These are phyloP conservation scores for Phytopythium aichiense DNA, from an alignment of 352 stramenopile genomes.

Conservation along the genomic window DNA sequence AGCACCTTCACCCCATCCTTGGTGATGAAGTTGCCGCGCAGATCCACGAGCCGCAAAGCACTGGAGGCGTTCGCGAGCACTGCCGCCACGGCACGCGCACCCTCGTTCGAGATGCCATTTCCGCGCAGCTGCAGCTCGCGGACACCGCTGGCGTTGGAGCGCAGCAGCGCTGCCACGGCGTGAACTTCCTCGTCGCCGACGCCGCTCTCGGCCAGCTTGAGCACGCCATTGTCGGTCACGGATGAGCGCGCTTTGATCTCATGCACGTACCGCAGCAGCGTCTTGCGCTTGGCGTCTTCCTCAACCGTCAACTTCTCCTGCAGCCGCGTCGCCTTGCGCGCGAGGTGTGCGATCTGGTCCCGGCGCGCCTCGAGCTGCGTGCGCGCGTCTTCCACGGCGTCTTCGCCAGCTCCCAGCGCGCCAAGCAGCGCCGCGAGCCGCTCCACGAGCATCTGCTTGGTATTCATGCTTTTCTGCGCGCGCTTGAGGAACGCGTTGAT, in stretches of 20 bases:
- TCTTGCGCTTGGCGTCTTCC: conserved; percentile 95
- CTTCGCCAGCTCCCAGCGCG: conserved; percentile 68
- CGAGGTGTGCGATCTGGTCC: conserved; percentile 83
- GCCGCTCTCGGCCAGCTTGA: conserved; percentile 87
- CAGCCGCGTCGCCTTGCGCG: conserved; percentile 63
- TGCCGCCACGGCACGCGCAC: conserved; percentile 90
- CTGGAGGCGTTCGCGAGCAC: conserved; percentile 81
- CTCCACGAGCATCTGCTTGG: conserved; percentile 91
- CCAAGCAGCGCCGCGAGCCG: conserved; percentile 81
- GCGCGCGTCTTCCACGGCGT: conserved; percentile 47
- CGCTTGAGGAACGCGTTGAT: conserved; percentile 94
- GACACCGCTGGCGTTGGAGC: conserved; percentile 84
- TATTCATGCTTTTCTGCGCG: conserved; percentile 90
- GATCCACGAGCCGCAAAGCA: conserved; percentile 83
- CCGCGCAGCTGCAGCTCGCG: conserved; percentile 90
- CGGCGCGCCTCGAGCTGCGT: conserved; percentile 50
- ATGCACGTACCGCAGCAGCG: conserved; percentile 93
- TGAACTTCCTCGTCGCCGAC: conserved; percentile 96
- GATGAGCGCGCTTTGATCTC: conserved; percentile 84
- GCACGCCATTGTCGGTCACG: conserved; percentile 22
- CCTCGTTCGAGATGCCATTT: conserved; percentile 91
- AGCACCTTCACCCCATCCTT: conserved; percentile 91
- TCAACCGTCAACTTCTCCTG: conserved; percentile 86
- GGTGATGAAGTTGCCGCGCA: conserved; percentile 90
- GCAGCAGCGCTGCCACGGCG: conserved; percentile 90